Base-by-base conservation (phyloP, 2,329 filamentous ascomycete genomes). In the Knoxdaviesia proteae region DNA sequence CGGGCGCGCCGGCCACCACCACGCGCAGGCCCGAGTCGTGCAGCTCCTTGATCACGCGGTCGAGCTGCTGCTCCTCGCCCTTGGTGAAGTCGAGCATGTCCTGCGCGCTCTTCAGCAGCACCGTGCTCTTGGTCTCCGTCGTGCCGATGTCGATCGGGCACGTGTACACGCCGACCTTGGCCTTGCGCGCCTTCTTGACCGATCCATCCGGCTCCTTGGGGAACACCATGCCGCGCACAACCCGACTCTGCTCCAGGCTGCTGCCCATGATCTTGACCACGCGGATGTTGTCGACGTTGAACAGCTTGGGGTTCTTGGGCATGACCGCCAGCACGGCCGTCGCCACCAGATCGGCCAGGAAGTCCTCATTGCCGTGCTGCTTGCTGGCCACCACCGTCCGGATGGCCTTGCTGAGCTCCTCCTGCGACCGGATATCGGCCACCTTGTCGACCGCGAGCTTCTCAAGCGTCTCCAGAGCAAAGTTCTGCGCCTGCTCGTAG, bases 261-360 rank as follows among this genome's bases (percentile, higher is more conserved):
- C 90, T 88, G 53, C 90, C 90, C 88, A 98, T 96, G 55, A 98
- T 98, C 73, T 98, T 98, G 53, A 98, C 92, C 45, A 98, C 92
- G 47, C 90, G 83, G 54, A 98, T 80, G 61, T 98, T 98, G 68
- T 98, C 90, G 49, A 98, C 86, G 62, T 94, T 98, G 73, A 98
- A 98, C 65, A 92, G 87, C 58, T 71, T 64, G 29, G 90, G 82
- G 64, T 94, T 94, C 69, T 94, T 94, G 51, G 92, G 90, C 48
- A 98, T 72, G 20, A 98, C 87, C 38, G 84, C 77, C 44, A 96
- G 74, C 44, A 80, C 74, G 37, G 74, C 77, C 59, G 94, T 86
- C 39, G 92, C 79, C 49, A 98, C 87, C 54, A 96, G 71, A 43
- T 79, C 68, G 47, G 87, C 83, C 43, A 98, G 69, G 54, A 86